Evolutionary conservation across 495 filamentous ascomycete genomes (phyloP).

Genomic region (Xylaria venustula): DNA sequence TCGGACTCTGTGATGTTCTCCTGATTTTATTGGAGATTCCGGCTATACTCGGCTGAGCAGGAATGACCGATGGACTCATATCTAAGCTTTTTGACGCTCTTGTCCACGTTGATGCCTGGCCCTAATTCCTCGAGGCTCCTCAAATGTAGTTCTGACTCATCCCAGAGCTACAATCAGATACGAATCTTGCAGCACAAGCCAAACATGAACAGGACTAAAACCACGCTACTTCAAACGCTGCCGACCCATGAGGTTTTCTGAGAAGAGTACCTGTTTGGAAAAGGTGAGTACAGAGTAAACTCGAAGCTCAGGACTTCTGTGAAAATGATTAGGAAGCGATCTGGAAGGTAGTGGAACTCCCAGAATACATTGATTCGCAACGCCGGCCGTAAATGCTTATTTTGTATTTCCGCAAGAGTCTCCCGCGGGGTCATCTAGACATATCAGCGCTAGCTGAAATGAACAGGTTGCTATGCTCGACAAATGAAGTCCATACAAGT

Average conservation of each 20-base stretch:
- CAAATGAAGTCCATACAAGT: slow-evolving; percentile 9
- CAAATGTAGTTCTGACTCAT: slow-evolving; percentile 6
- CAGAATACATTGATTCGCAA: slow-evolving; percentile 4
- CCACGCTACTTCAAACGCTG: slow-evolving; percentile 29
- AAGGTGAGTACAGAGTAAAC: slow-evolving; percentile 7
- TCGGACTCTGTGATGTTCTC: not conserved
- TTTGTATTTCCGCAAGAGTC: slow-evolving; percentile 1
- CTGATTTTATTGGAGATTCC: not conserved
- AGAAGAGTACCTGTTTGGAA: slow-evolving; percentile 22
- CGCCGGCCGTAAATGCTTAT: slow-evolving; percentile 11
- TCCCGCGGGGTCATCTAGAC: not conserved
- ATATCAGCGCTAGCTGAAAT: not conserved
- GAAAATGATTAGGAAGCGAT: slow-evolving; percentile 5
- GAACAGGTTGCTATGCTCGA: slow-evolving; percentile 1
- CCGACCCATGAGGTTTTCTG: slow-evolving; percentile 14
- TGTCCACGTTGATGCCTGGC: not conserved
- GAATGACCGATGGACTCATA: not conserved
- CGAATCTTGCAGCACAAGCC: slow-evolving; percentile 21
- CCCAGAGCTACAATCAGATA: slow-evolving; percentile 10
- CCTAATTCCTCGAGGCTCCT: not conserved
- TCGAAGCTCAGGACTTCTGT: not conserved
- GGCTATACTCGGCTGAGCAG: not conserved
- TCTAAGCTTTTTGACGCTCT: not conserved
- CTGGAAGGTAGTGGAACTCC: not conserved
- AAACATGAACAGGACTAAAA: slow-evolving; percentile 17